phyloP scores from a whole-genome alignment of 2,329 filamentous ascomycete genomes.

The Pseudocercospora vitis region DNA sequence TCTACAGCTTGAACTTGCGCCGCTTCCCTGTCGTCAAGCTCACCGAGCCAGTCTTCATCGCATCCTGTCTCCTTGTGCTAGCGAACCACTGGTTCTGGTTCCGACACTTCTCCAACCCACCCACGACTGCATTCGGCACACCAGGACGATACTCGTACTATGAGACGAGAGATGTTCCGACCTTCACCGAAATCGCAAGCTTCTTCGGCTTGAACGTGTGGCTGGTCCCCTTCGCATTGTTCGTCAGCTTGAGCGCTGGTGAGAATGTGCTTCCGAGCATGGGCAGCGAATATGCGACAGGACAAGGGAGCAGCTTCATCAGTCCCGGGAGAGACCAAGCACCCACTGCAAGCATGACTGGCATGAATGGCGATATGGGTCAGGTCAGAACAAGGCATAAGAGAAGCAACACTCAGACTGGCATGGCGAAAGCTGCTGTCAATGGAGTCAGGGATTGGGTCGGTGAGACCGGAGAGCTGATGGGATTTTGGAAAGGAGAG shows the following conservation, averaged over 20 bases:
- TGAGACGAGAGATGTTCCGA: slow-evolving; percentile 58
- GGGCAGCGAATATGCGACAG: slow-evolving; percentile 71
- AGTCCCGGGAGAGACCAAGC: slow-evolving; percentile 44
- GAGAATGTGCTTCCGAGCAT: slow-evolving; percentile 95
- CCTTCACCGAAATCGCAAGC: slow-evolving; percentile 89
- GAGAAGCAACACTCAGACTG: slow-evolving; percentile 53
- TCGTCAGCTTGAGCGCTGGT: slow-evolving; percentile 88
- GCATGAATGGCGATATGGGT: slow-evolving; percentile 45
- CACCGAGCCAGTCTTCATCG: slow-evolving; percentile 79
- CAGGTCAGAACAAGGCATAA: slow-evolving; percentile 45
- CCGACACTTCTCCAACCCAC: slow-evolving; percentile 73
- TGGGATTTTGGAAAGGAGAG: slow-evolving; percentile 64
- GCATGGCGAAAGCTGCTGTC: slow-evolving; percentile 60
- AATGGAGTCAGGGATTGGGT: slow-evolving; percentile 65
- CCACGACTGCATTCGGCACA: slow-evolving; percentile 53
- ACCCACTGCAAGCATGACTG: slow-evolving; percentile 38
- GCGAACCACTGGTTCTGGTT: slow-evolving; percentile 97
- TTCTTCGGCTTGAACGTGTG: slow-evolving; percentile 97
- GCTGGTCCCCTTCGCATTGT: slow-evolving; percentile 92
- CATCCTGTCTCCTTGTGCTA: slow-evolving; percentile 81
- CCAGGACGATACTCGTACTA: slow-evolving; percentile 50
- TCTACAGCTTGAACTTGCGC: slow-evolving; percentile 86
- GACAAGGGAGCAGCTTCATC: slow-evolving; percentile 54
- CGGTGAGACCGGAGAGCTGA: slow-evolving; percentile 59
- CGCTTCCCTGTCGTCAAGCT: slow-evolving; percentile 77